phyloP scores from a whole-genome alignment of 148 eudicot species.

The Talinum fruticosum region DNA sequence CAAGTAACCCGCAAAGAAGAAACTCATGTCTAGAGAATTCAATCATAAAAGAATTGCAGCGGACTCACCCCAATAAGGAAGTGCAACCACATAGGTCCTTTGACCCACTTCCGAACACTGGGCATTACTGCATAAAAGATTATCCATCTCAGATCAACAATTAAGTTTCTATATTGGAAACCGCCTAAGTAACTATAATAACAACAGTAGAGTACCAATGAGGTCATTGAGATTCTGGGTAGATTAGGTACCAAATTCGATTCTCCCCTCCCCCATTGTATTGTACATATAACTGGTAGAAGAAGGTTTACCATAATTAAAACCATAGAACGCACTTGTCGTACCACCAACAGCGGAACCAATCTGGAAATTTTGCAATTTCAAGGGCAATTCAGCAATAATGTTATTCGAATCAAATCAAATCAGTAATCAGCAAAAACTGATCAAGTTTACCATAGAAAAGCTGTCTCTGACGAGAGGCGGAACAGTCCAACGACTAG shows the following conservation, averaged over 20 bases:
- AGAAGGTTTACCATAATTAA: slow-evolving; percentile 57
- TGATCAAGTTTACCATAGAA: slow-evolving; percentile 48
- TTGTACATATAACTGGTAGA: too few species aligned
- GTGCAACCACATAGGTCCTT: slow-evolving; percentile 95
- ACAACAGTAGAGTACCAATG: too few species aligned
- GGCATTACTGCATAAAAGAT: slow-evolving; percentile 69
- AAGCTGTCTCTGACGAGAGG: slow-evolving; percentile 70
- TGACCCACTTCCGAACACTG: slow-evolving; percentile 60
- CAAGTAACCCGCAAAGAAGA: neutral
- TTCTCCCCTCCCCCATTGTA: too few species aligned
- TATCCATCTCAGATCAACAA: neutral
- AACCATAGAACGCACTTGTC: slow-evolving; percentile 86
- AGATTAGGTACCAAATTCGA: too few species aligned
- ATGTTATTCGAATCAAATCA: neutral
- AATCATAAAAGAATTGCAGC: too few species aligned
- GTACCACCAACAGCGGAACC: slow-evolving; percentile 97
- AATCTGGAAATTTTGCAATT: slow-evolving; percentile 11
- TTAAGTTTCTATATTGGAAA: too few species aligned
- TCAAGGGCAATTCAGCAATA: neutral
- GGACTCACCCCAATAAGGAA: slow-evolving; percentile 85
- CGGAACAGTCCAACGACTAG: slow-evolving; percentile 67
- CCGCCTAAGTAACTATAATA: too few species aligned
- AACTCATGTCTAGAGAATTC: too few species aligned
- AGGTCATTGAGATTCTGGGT: too few species aligned
- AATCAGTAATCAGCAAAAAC: neutral